A percentile compares a stretch with the other conserved stretches of the same genome.
phyloP scores from a whole-genome alignment of 1,139 yeast species.

The Hyphopichia pseudoburtonii region DNA sequence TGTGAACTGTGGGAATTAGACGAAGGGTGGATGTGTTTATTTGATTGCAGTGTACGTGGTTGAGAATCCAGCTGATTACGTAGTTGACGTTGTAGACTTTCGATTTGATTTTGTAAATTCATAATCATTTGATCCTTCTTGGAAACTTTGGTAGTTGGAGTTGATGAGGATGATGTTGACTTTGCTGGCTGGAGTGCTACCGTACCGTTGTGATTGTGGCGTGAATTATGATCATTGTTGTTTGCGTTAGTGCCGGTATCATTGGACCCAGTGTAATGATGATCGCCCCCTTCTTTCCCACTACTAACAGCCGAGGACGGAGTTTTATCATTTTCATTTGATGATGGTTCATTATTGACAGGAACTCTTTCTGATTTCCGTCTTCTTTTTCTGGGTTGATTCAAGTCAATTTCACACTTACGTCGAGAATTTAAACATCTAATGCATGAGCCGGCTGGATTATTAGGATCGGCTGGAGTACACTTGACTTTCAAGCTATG shows the following conservation, averaged over 20 bases:
- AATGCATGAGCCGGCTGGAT: slow-evolving; percentile 66
- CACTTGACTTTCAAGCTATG: slow-evolving; percentile 81
- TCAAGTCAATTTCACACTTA: slow-evolving; percentile 66
- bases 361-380: slow-evolving; percentile 30
- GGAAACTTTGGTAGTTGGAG: too few species aligned
- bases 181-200: too few species aligned
- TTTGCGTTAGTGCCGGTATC: too few species aligned
- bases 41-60: too few species aligned
- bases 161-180: too few species aligned
- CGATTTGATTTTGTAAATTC: slow-evolving; percentile 20
- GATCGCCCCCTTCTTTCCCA: too few species aligned
- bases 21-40: slow-evolving; percentile 8
- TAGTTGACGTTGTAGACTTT: slow-evolving; percentile 21
- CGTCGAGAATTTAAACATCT: slow-evolving; percentile 68
- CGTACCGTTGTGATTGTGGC: too few species aligned
- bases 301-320: too few species aligned
- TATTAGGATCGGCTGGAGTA: slow-evolving; percentile 62
- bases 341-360: too few species aligned
- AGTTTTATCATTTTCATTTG: not conserved
- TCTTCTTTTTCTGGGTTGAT: slow-evolving; percentile 57
- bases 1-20: slow-evolving; percentile 8
- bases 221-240: too few species aligned
- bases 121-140: slow-evolving; percentile 12
- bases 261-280: too few species aligned
- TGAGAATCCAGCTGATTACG: too few species aligned